A percentile compares a stretch with the other conserved stretches of the same genome.
These are phyloP conservation scores for Pelargonium myrrhifolium DNA, from an alignment of 441 rosid genomes.

Conservation along the genomic window DNA sequence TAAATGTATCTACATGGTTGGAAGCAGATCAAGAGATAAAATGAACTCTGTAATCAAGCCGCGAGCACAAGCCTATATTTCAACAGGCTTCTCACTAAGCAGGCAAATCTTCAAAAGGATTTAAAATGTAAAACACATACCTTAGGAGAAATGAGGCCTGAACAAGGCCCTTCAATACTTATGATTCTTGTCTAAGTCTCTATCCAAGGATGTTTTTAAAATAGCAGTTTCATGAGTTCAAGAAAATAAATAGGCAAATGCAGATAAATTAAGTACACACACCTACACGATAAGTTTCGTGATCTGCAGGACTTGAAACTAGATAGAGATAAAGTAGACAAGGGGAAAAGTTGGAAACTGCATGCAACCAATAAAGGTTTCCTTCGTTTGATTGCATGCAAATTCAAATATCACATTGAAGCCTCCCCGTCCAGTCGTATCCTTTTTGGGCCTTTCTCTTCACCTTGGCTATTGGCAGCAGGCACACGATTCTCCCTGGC, in stretches of 20 bases:
- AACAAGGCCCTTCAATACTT: slow-evolving; percentile 15
- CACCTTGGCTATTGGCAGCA: slow-evolving; percentile 39
- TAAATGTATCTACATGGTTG: no score
- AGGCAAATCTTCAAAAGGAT: not conserved
- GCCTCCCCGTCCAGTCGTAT: slow-evolving; percentile 70
- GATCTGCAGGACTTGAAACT: slow-evolving; percentile 27
- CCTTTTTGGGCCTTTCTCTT: slow-evolving; percentile 71
- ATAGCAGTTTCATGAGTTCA: slow-evolving; percentile 24
- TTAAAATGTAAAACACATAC: slow-evolving; percentile 1
- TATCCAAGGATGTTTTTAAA: slow-evolving; percentile 14
- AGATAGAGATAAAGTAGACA: slow-evolving; percentile 27
- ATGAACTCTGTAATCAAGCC: no score
- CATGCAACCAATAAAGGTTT: slow-evolving; percentile 33
- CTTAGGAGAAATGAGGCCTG: slow-evolving; percentile 8
- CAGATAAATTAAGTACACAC: slow-evolving; percentile 35
- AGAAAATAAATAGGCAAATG: slow-evolving; percentile 24
- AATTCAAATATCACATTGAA: slow-evolving; percentile 35
- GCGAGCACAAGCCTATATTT: no score
- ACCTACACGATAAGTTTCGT: slow-evolving; percentile 37
- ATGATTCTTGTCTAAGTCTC: slow-evolving; percentile 24
- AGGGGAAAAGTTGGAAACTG: slow-evolving; percentile 15
- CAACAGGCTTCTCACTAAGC: no score
- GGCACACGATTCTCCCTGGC: slow-evolving; percentile 50
- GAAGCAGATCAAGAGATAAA: no score
- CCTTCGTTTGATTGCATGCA: slow-evolving; percentile 30